Evolutionary conservation across 2,329 filamentous ascomycete species (phyloP), one percentile per base, ranked within the genome.

Genomic region (Trichoderma gracile): DNA sequence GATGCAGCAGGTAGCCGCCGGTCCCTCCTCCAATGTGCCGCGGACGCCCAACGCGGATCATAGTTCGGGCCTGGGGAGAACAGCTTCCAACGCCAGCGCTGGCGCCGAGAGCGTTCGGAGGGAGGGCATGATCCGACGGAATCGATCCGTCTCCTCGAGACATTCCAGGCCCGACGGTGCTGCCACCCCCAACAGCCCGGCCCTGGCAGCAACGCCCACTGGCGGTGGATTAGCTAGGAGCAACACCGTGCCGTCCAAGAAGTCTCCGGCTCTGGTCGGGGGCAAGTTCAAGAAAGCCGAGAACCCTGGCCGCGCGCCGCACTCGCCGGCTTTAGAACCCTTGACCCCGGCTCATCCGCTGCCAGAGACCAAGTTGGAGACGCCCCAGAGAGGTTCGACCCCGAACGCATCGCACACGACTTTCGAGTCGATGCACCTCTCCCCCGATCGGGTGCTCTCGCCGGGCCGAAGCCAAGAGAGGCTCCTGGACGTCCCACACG

Each of bases 191-290:
- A 85, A 82, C 59, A 90, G 86, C 67, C 87, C 87, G 14, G 81
- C 81, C 5, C 76, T 83, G 62, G 78, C 78, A 3, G 75, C 82
- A 27, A 83, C 84, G 1, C 83, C 89, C 0, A 83, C 83, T 1
- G 81, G 86, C 1, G 81, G 86, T 52, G 80, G 82, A 17, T 74
- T 88, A 19, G 80, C 78, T 46, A 81, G 86, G 65, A 97, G 94
- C 78, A 98, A 98, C 74, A 99, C 95, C 3, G 83, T 98, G 15
- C 95, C 95, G 0, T 95, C 94, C 0, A 96, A 96, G 74, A 89
- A 90, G 74, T 95, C 92, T 0, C 92, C 92, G 8, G 87, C 86
- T 9, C 77, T 93, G 49, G 81, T 86, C 46, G 84, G 87, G 1
- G 84, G 85, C 6, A 84, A 90, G n/a, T 90, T 93, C 70, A 83